phyloP scores from a whole-genome alignment of 495 filamentous ascomycete species.

The Hyaloscypha finlandica region DNA sequence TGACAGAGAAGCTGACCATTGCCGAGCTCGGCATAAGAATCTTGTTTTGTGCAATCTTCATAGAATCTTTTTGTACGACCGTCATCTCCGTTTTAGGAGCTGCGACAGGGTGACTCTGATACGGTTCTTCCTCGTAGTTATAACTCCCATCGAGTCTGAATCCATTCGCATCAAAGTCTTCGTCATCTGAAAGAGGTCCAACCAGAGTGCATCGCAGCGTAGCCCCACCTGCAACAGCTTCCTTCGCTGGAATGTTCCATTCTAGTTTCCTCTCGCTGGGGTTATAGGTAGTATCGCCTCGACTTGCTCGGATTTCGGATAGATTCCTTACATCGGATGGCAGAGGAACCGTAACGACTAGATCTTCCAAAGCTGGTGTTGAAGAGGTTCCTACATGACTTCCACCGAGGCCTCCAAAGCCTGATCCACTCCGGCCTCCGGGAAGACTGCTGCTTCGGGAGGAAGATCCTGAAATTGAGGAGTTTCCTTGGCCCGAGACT shows the following conservation, averaged over 20 bases:
- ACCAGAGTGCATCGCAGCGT: conserved; percentile 80
- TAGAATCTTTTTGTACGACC: conserved; percentile 46
- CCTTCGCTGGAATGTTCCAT: conserved; percentile 79
- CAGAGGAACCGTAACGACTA: conserved; percentile 79
- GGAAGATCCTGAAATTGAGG: conserved; percentile 25
- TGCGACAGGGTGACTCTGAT: conserved; percentile 51
- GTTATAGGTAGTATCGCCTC: conserved; percentile 81
- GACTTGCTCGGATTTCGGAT: conserved; percentile 78
- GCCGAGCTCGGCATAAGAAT: conserved; percentile 90
- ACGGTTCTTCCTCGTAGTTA: conserved; percentile 57
- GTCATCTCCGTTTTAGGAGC: conserved; percentile 39
- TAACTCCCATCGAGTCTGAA: conserved; percentile 52
- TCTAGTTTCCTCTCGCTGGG: conserved; percentile 71
- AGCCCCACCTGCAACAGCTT: conserved; percentile 62
- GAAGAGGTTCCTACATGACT: conserved; percentile 51
- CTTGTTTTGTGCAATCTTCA: conserved; percentile 67
- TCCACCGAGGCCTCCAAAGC: conserved; percentile 47
- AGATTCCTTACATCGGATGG: conserved; percentile 81
- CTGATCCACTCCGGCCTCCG: conserved; percentile 22
- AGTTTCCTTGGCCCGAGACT: conserved; percentile 53
- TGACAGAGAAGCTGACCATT: conserved; percentile 84
- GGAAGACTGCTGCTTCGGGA: conserved; percentile 24
- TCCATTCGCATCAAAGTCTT: conserved; percentile 55
- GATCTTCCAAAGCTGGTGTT: conserved; percentile 73
- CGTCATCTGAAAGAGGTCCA: conserved; percentile 62